Conservation (phyloP, 23 red algal species). For the Gracilaria gracilis region DNA sequence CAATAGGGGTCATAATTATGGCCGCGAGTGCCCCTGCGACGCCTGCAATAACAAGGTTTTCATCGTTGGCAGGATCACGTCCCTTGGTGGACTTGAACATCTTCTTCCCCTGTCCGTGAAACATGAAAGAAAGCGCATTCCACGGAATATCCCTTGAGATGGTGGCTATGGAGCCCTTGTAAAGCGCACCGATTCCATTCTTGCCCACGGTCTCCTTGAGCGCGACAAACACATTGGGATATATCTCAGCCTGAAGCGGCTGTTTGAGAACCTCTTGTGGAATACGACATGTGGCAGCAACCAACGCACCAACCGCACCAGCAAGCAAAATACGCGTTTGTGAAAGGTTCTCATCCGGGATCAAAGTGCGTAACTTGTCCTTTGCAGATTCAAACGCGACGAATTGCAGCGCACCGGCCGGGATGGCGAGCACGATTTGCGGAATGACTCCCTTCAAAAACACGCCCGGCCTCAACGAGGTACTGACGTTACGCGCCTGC, state of each 20-base stretch:
- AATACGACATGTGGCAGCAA: conserved; percentile 87
- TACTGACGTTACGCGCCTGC: conserved; percentile 78
- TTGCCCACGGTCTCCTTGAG: conserved; percentile 73
- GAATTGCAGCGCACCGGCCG: conserved; percentile 97
- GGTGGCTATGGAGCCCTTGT: conserved; percentile 91
- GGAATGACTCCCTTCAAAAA: conserved; percentile 98
- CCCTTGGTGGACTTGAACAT: conserved; percentile 75
- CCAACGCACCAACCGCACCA: conserved; percentile 86
- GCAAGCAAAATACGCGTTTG: conserved; percentile 81
- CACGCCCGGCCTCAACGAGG: conserved; percentile 68
- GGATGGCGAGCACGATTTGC: conserved; percentile 92
- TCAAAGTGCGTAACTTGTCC: conserved; percentile 63
- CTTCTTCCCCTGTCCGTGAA: conserved; percentile 86
- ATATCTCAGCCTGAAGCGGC: conserved; percentile 97
- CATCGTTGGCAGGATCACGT: conserved; percentile 74
- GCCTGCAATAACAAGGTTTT: conserved; percentile 92
- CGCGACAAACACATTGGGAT: conserved; percentile 90
- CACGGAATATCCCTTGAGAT: conserved; percentile 97
- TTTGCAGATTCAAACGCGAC: conserved; percentile 91
- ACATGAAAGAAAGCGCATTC: conserved; percentile 99
- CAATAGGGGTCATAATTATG: conserved; percentile 97
- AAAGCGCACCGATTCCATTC: conserved; percentile 79
- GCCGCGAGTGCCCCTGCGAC: conserved; percentile 88
- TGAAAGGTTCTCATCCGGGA: conserved; percentile 59
- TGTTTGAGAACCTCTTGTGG: conserved; percentile 99